Evolutionary conservation across 306 rosid species (phyloP).

Genomic region (Castanospermum australe): DNA sequence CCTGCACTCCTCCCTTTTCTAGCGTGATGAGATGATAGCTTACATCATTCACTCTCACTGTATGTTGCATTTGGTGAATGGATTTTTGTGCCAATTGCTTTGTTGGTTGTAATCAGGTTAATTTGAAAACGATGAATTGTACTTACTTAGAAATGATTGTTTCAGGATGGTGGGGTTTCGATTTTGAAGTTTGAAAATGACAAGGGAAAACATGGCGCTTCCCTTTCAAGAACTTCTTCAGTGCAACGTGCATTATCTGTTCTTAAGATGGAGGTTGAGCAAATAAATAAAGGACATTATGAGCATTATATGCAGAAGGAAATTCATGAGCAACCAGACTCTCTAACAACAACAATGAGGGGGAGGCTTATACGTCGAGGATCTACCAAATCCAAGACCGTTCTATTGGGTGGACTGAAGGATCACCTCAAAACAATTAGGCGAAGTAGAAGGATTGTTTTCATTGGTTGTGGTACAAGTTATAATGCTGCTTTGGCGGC

Average conservation of each 20-base stretch:
- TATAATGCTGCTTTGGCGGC: slow-evolving; percentile 99
- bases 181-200: slow-evolving; percentile 81
- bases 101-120: slow-evolving; percentile 15
- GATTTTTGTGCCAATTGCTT: slow-evolving; percentile 5
- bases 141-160: slow-evolving; percentile 25
- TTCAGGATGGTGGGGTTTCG: slow-evolving; percentile 86
- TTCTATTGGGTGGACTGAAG: slow-evolving; percentile 92
- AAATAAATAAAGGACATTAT: slow-evolving; percentile 89
- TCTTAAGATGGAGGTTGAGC: slow-evolving; percentile 98
- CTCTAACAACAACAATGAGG: slow-evolving; percentile 96
- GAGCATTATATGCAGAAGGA: slow-evolving; percentile 99
- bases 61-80: slow-evolving; percentile 6
- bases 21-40: background rate
- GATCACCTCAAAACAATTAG: slow-evolving; percentile 96
- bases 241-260: slow-evolving; percentile 93
- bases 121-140: background rate
- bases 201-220: slow-evolving; percentile 53
- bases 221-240: slow-evolving; percentile 71
- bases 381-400: slow-evolving; percentile 80
- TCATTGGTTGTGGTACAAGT: slow-evolving; percentile 97
- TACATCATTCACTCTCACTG: slow-evolving; percentile 8
- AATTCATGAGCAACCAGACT: slow-evolving; percentile 95
- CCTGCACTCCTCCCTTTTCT: background rate
- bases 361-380: slow-evolving; percentile 85
- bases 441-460: slow-evolving; percentile 90